Base-by-base conservation (phyloP, 805 yeast genomes). In the Komagataella kurtzmanii region DNA sequence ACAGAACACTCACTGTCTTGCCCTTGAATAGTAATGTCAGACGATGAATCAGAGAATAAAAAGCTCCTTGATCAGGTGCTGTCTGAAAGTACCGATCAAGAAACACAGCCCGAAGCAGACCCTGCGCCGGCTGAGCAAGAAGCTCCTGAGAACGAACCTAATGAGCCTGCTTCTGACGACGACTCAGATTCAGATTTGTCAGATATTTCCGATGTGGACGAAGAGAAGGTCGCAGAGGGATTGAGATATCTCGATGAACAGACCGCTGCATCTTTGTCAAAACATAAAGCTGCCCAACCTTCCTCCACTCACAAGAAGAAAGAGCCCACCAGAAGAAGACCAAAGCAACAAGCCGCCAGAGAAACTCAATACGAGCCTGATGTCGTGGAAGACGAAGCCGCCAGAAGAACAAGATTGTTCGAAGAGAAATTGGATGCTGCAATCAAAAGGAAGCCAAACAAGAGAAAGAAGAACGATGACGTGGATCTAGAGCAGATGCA, bases 401-500 rank as follows among this genome's bases (percentile, higher is more conserved):
- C 53, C 53, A 56, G 63, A 4, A 71, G 83, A 52, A 81, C 95
- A 61, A 77, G 88, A 56, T 81, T 79, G 56, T 74, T 93, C 56
- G 98, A 93, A 66, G 91, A 81, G 54, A 79, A 75, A 58, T 77
- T 93, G 70, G 93, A 85, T 56, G 79, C 81, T 46, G 83, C 95
- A 1, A 67, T 91, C 55, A 87, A 86, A 65, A 72, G 74, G 55
- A 74, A 72, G 50, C 76, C 83, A 18, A 74, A 76, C 17, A 75
- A 76, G 55, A 75, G 83, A 53, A 80, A 85, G 59, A 79, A 76
- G 60, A 80, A 85, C 49, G 91, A 86, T 59, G 98, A 93, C 59
- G 96, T 88, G 62, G 99, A 93, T 68, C 70, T 93, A 57, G 98
- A 95, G 64, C 83, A 88, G 61, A 85, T 88, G 83, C 95, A 90